Evolutionary conservation across 2,329 filamentous ascomycete genomes (phyloP).

Genomic region (Blumeria hordei): DNA sequence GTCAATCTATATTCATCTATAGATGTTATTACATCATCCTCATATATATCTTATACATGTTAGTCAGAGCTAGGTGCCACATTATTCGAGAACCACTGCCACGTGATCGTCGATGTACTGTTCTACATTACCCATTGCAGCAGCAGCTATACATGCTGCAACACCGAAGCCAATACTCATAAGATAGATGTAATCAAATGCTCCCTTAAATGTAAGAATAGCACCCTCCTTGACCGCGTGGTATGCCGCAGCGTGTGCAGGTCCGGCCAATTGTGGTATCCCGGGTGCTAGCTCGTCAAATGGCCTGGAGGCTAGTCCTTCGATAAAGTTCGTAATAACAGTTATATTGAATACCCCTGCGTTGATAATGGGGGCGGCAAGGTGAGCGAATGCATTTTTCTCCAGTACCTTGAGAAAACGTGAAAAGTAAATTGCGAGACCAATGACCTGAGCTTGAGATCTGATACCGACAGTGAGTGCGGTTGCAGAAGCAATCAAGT

Average conservation of each 20-base stretch:
- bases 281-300: background rate
- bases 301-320: conserved; percentile 1
- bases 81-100: conserved; percentile 20
- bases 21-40: background rate
- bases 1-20: background rate
- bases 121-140: conserved; percentile 33
- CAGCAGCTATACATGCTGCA: conserved; percentile 28
- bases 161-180: conserved; percentile 36
- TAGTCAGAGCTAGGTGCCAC: background rate
- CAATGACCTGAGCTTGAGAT: conserved; percentile 28
- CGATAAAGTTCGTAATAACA: conserved; percentile 14
- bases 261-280: background rate
- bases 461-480: conserved; percentile 46
- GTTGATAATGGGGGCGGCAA: conserved; percentile 21
- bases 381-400: conserved; percentile 20
- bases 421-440: conserved; percentile 14
- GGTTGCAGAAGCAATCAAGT: conserved; percentile 38
- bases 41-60: background rate
- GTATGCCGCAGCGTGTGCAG: background rate
- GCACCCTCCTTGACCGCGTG: conserved; percentile 25
- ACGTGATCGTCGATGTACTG: conserved; percentile 34
- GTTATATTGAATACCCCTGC: conserved; percentile 15
- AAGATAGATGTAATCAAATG: conserved; percentile 38
- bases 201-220: conserved; percentile 22
- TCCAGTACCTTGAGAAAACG: conserved; percentile 14